Percentiles rank a stretch among this genome's conserved stretches.
Evolutionary conservation across 169 alveolate species (phyloP).

Genomic region (Perkinsus marinus): DNA sequence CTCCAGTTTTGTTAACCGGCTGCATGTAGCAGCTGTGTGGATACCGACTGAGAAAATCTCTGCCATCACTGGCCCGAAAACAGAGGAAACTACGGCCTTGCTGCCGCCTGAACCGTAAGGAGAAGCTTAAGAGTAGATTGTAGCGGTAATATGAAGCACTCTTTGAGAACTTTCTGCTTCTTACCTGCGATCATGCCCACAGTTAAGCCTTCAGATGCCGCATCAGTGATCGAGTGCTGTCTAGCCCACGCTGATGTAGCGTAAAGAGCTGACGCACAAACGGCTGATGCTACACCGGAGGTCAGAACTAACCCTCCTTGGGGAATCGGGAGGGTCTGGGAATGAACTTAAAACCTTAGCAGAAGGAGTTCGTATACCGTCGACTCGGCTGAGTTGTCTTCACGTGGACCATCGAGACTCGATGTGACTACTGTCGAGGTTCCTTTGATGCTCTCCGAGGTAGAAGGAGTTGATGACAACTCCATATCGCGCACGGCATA

Average conservation of each 20-base stretch:
- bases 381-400: background rate
- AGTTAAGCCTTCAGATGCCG: background rate
- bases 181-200: background rate
- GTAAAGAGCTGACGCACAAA: background rate
- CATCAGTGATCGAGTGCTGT: background rate
- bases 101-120: background rate
- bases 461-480: background rate
- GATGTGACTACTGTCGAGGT: background rate
- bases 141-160: too few relatives aligned
- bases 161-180: background rate
- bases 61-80: background rate
- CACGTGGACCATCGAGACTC: background rate
- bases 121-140: too few relatives aligned
- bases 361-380: background rate
- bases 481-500: background rate
- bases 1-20: background rate
- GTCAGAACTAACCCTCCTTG: background rate
- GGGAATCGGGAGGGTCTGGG: background rate
- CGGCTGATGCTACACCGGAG: background rate
- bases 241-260: background rate
- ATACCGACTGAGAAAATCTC: background rate
- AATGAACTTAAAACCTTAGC: too few relatives aligned
- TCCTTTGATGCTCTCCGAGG: background rate
- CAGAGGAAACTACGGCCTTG: background rate
- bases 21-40: background rate